These are phyloP conservation scores for Penicillium digitatum DNA, from an alignment of 2,329 filamentous ascomycete genomes.

Conservation along the genomic window DNA sequence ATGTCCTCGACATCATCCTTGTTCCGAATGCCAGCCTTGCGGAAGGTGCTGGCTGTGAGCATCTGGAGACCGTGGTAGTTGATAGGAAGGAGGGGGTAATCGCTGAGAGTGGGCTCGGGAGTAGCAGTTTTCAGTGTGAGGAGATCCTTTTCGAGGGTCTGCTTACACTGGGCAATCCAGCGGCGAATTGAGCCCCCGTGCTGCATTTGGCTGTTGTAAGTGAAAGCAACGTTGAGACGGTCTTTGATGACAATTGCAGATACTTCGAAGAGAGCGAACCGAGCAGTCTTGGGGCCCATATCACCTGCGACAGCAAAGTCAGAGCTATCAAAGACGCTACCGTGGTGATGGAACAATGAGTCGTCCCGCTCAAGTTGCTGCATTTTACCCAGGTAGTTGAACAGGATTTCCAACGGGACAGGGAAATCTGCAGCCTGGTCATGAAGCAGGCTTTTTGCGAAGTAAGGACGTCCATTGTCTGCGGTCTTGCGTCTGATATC, in stretches of 20 bases:
- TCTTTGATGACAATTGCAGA: conserved; percentile 49
- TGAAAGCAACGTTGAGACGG: conserved; percentile 48
- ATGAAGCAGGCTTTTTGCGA: conserved; percentile 34
- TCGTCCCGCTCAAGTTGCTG: conserved; percentile 46
- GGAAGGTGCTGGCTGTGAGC: conserved; percentile 35
- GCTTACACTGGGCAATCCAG: conserved; percentile 44
- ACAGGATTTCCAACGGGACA: conserved; percentile 40
- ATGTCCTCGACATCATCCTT: conserved; percentile 33
- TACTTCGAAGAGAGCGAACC: conserved; percentile 51
- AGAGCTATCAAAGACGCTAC: conserved; percentile 31
- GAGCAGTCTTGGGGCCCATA: conserved; percentile 43
- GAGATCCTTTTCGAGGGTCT: conserved; percentile 34
- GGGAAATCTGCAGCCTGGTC: conserved; percentile 33
- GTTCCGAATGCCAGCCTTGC: conserved; percentile 32
- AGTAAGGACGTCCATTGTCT: conserved; percentile 34
- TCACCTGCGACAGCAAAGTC: conserved; percentile 40
- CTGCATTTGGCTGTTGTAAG: conserved; percentile 48
- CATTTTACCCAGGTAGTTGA: conserved; percentile 40
- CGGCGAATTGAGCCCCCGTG: conserved; percentile 41
- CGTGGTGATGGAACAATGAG: conserved; percentile 42
- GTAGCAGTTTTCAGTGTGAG: conserved; percentile 24
- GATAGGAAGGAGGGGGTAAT: conserved; percentile 44
- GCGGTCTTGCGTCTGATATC: conserved; percentile 36
- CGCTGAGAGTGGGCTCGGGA: conserved; percentile 38
- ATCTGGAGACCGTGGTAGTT: conserved; percentile 40